A percentile compares a stretch with the other conserved stretches of the same genome.
These are phyloP conservation scores for Annulohypoxylon bovei DNA, from an alignment of 495 filamentous ascomycete genomes.

Conservation along the genomic window DNA sequence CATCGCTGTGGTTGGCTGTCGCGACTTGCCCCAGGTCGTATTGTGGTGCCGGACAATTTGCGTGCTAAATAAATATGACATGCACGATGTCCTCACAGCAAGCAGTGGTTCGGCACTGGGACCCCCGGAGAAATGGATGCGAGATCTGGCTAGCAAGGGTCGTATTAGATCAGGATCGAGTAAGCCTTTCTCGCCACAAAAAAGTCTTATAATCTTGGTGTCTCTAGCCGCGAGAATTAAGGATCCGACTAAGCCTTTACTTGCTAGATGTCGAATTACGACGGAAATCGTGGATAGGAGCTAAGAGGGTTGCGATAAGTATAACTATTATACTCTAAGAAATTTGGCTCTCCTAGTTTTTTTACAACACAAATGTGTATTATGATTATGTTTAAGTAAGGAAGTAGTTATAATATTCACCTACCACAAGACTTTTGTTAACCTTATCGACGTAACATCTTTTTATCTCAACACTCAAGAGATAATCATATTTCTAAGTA, in stretches of 20 bases:
- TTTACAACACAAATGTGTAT: background rate
- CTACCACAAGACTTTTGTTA: background rate
- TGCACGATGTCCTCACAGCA: slow-evolving; percentile 28
- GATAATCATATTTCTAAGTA: background rate
- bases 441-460: background rate
- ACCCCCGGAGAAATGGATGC: slow-evolving; percentile 34
- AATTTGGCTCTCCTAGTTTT: background rate
- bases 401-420: background rate
- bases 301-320: background rate
- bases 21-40: slow-evolving; percentile 13
- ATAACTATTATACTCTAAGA: background rate
- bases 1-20: slow-evolving; percentile 29
- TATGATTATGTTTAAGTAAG: background rate
- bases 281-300: background rate
- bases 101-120: slow-evolving; percentile 28
- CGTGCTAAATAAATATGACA: slow-evolving; percentile 27
- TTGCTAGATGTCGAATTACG: background rate
- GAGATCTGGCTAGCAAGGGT: slow-evolving; percentile 30
- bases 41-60: slow-evolving; percentile 27
- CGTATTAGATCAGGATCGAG: slow-evolving; percentile 6
- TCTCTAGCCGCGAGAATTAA: background rate
- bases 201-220: slow-evolving; percentile 11
- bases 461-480: background rate
- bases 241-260: background rate
- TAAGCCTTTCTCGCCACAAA: background rate